Evolutionary conservation across 2,329 filamentous ascomycete species (phyloP).

Genomic region (Clarireedia hainanense): DNA sequence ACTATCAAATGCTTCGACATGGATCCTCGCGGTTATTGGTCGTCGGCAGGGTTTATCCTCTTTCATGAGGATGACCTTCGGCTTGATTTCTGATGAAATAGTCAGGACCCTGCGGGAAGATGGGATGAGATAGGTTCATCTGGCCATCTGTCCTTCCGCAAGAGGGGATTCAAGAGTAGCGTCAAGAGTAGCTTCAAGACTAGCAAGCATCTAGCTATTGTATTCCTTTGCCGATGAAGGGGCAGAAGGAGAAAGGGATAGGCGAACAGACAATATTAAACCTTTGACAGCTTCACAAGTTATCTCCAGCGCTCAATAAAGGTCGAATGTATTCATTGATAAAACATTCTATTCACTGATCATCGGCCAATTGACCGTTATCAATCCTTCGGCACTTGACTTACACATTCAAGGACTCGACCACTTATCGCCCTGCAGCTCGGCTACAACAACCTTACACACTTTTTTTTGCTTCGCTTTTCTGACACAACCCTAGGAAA

Average conservation of each 20-base stretch:
- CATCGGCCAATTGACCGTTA: neutral
- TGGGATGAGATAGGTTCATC: neutral
- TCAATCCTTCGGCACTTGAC: neutral
- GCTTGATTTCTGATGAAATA: neutral
- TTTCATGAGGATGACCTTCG: neutral
- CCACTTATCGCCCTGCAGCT: constrained; percentile 8
- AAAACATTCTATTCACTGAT: neutral
- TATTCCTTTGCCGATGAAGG: neutral
- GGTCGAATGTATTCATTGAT: no score
- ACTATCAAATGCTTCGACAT: neutral
- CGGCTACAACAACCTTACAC: neutral
- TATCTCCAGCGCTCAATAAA: no score
- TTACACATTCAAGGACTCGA: constrained; percentile 1
- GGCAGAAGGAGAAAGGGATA: no score
- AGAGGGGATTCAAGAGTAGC: neutral
- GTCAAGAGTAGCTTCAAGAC: neutral
- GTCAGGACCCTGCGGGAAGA: neutral
- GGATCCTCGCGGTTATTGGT: neutral
- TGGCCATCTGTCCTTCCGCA: no score
- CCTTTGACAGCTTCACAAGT: no score
- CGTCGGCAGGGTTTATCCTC: neutral
- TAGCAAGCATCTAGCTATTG: neutral
- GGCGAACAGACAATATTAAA: no score
- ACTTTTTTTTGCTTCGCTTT: neutral
- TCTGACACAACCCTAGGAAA: neutral